Evolutionary conservation across 495 filamentous ascomycete species (phyloP).

Genomic region (Hypoxylon fuscum): DNA sequence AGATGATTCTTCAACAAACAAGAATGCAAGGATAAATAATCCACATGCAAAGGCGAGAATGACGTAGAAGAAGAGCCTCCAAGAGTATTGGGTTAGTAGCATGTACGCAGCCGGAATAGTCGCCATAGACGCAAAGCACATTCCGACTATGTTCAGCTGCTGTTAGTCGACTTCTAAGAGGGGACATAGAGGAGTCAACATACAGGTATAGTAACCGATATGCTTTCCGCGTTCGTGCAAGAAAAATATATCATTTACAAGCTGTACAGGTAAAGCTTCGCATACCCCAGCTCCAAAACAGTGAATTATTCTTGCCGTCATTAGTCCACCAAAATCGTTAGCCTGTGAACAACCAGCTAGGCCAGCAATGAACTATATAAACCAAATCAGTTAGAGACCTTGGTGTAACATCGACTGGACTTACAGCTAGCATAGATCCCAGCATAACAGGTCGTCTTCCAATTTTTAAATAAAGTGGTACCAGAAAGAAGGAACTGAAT

Average conservation of each 20-base stretch:
- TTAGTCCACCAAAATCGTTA: constrained; percentile 52
- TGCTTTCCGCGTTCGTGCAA: constrained; percentile 72
- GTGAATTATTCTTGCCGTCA: constrained; percentile 69
- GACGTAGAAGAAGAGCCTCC: constrained; percentile 62
- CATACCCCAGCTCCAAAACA: constrained; percentile 67
- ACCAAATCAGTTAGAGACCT: not conserved
- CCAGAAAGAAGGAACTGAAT: constrained; percentile 62
- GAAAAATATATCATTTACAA: constrained; percentile 74
- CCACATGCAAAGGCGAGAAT: constrained; percentile 55
- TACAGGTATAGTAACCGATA: constrained; percentile 66
- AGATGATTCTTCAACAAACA: constrained; percentile 61
- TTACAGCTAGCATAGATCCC: constrained; percentile 53
- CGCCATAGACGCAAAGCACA: constrained; percentile 47
- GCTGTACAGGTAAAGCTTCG: constrained; percentile 68
- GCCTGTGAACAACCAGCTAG: constrained; percentile 41
- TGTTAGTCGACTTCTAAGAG: not conserved
- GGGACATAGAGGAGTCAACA: not conserved
- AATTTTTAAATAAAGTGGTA: constrained; percentile 66
- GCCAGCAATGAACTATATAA: constrained; percentile 38
- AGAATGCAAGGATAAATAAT: constrained; percentile 59
- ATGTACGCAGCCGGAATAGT: constrained; percentile 52
- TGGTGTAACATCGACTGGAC: constrained; percentile 6
- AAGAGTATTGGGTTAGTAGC: constrained; percentile 46
- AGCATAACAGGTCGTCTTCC: constrained; percentile 67
- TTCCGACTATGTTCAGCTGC: constrained; percentile 15